Evolutionary conservation across 208 protist species (phyloP).

Genomic region (Kentomonas sorsogonicus): DNA sequence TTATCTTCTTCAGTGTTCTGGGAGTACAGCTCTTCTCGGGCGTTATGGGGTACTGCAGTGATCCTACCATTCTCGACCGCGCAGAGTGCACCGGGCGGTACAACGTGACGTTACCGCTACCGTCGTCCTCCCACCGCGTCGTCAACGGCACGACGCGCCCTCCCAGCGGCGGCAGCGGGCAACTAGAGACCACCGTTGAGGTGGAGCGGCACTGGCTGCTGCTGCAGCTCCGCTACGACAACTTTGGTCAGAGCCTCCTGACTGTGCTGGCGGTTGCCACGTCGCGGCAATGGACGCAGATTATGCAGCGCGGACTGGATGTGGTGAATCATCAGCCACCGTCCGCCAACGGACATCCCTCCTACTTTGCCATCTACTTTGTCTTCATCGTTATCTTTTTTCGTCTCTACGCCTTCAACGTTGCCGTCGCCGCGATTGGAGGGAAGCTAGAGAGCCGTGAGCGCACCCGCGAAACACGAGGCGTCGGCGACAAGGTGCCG

Average conservation of each 20-base stretch:
- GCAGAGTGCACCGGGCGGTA: conserved; percentile 17
- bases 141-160: too few relatives aligned
- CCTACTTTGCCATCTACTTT: conserved; percentile 37
- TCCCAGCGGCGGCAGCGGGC: too few relatives aligned
- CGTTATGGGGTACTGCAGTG: conserved; percentile 34
- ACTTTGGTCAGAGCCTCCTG: conserved; percentile 50
- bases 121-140: conserved; percentile 1
- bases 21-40: conserved; percentile 54
- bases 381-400: conserved; percentile 26
- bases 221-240: conserved; percentile 35
- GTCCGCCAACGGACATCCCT: conserved; percentile 17
- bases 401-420: conserved; percentile 27
- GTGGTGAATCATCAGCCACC: not conserved
- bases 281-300: conserved; percentile 39
- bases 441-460: not conserved
- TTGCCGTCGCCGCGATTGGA: conserved; percentile 28
- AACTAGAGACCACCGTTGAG: not conserved
- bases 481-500: not conserved
- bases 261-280: conserved; percentile 44
- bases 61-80: conserved; percentile 10
- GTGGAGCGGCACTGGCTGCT: conserved; percentile 16
- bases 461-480: not conserved
- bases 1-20: conserved; percentile 36
- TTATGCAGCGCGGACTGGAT: conserved; percentile 53
- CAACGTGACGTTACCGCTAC: conserved; percentile 10